Conservation (phyloP, 306 rosid species). For the Trifolium fragiferum region DNA sequence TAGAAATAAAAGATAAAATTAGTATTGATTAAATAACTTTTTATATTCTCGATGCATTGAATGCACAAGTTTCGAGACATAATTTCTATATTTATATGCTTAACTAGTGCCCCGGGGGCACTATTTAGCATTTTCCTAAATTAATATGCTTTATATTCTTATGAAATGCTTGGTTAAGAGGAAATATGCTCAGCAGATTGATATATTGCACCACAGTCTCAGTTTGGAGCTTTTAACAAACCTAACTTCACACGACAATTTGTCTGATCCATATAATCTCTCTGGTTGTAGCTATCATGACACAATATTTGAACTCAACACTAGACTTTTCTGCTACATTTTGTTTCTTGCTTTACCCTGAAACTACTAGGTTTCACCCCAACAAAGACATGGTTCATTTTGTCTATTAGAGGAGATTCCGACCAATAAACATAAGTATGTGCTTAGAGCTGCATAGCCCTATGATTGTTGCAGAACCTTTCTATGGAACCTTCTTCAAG, state of each 20-base stretch:
- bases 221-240: background rate
- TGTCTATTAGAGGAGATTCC: background rate
- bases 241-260: slow-evolving; percentile 12
- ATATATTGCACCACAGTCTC: slow-evolving; percentile 15
- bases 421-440: background rate
- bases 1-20: no score
- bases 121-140: no score
- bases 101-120: no score
- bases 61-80: no score
- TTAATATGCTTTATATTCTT: background rate
- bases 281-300: background rate
- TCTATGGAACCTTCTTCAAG: slow-evolving; percentile 17
- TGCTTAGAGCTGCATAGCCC: slow-evolving; percentile 6
- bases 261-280: slow-evolving; percentile 6
- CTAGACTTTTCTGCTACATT: slow-evolving; percentile 10
- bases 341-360: slow-evolving; percentile 11
- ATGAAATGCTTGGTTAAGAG: slow-evolving; percentile 1
- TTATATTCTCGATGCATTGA: no score
- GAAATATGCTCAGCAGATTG: slow-evolving; percentile 1
- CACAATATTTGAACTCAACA: slow-evolving; percentile 9
- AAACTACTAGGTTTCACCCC: slow-evolving; percentile 31
- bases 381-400: background rate
- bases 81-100: no score
- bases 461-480: slow-evolving; percentile 23
- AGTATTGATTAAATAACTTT: no score